Conservation (phyloP, 306 rosid genomes). For the Medicago ruthenica region DNA sequence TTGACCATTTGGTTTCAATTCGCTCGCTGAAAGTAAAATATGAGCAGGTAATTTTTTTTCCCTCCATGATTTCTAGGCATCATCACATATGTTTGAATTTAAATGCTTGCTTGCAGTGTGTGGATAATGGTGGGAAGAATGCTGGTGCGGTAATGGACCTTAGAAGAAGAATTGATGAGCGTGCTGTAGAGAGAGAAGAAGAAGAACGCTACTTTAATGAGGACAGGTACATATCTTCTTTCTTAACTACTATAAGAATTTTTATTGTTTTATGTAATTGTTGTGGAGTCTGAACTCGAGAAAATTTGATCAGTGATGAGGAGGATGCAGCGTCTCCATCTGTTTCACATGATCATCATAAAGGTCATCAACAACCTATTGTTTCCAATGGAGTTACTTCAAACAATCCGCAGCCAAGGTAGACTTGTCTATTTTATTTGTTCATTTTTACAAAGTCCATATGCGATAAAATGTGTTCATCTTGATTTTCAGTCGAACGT, state of each 20-base stretch:
- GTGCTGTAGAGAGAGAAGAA: constrained; percentile 90
- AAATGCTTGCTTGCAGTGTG: constrained; percentile 62
- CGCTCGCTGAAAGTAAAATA: constrained; percentile 78
- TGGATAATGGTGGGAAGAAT: constrained; percentile 72
- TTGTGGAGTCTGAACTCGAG: constrained; percentile 31
- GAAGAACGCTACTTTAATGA: constrained; percentile 93
- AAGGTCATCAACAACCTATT: constrained; percentile 62
- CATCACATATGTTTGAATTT: constrained; percentile 29
- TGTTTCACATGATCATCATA: constrained; percentile 52
- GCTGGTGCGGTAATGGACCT: constrained; percentile 63
- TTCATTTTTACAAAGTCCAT: not conserved
- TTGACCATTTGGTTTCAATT: constrained; percentile 70
- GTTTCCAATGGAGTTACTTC: constrained; percentile 76
- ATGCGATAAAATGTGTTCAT: constrained; percentile 13
- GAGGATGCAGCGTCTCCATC: constrained; percentile 87
- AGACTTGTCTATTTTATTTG: constrained; percentile 28
- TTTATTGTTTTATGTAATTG: constrained; percentile 25
- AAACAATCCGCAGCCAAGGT: constrained; percentile 66
- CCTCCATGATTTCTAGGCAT: constrained; percentile 7
- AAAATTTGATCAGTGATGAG: constrained; percentile 71
- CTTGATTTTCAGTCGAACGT: constrained; percentile 59
- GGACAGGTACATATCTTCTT: constrained; percentile 66
- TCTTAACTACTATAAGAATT: not conserved
- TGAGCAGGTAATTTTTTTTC: constrained; percentile 73
- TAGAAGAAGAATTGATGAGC: constrained; percentile 83